Conservation (phyloP, 2,329 filamentous ascomycete genomes). For the Tympanopsis confertula region DNA sequence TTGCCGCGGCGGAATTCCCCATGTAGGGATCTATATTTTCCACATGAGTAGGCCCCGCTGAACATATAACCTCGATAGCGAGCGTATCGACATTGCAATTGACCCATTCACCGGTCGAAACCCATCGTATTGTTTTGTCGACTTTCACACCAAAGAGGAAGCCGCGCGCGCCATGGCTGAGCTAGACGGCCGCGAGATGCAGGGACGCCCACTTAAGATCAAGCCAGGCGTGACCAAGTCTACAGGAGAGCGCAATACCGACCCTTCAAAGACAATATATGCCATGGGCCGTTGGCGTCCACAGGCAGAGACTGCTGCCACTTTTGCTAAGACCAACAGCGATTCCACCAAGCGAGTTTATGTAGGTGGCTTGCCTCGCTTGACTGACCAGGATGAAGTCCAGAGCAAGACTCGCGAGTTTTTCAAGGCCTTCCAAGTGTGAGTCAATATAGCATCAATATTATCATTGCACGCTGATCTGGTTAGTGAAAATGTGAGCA, state of each 20-base stretch:
- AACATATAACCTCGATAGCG: slow-evolving; percentile 21
- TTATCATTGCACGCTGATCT: background rate
- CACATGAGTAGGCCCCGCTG: no score
- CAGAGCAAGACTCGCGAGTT: slow-evolving; percentile 31
- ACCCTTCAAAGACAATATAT: slow-evolving; percentile 1
- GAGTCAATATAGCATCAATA: slow-evolving; percentile 8
- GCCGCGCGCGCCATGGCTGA: slow-evolving; percentile 45
- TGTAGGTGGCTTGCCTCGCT: slow-evolving; percentile 35
- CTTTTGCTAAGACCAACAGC: slow-evolving; percentile 14
- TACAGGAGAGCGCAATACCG: slow-evolving; percentile 8
- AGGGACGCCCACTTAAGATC: slow-evolving; percentile 49
- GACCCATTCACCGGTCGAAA: slow-evolving; percentile 59
- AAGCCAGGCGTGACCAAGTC: slow-evolving; percentile 50
- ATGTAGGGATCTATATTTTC: background rate
- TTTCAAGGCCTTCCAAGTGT: slow-evolving; percentile 32
- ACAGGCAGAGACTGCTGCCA: slow-evolving; percentile 15
- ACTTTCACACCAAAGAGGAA: slow-evolving; percentile 43
- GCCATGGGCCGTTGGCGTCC: slow-evolving; percentile 6
- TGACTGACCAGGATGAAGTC: slow-evolving; percentile 33
- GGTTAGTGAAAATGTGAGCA: slow-evolving; percentile 10
- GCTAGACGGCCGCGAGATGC: slow-evolving; percentile 39
- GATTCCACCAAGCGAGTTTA: slow-evolving; percentile 29
- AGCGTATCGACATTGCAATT: slow-evolving; percentile 56
- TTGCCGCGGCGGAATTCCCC: slow-evolving; percentile 6
- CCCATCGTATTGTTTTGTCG: slow-evolving; percentile 66